Evolutionary conservation across 1,284 basidiomycete genomes (phyloP), one percentile per base, ranked within the genome.

Genomic region (Moesziomyces antarcticus): DNA sequence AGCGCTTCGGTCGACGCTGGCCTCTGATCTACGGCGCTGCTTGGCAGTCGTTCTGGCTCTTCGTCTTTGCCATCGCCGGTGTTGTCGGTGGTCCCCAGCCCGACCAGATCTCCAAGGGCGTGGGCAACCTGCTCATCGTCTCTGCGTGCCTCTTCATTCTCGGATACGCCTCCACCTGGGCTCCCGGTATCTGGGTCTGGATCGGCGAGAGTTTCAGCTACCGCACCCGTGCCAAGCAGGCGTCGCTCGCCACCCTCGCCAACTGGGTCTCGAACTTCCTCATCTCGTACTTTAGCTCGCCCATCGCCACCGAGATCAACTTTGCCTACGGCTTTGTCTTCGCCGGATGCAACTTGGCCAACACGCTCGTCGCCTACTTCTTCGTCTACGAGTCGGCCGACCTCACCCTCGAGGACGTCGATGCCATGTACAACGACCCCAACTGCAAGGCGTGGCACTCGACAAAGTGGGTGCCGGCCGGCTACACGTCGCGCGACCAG

Each of bases 81-180:
- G 91, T 90, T 1, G 89, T 89, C 0, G 87, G 88, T 62, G 86
- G 89, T 68, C 90, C 91, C 0, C 80, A 11, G 3, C 61, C 65
- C 2, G 53, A 58, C 9, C n/a, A 75, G 33, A 72, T 75, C 62
- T 65, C 69, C 13, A 14, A 60, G 9, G 57, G 47, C 24, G 65
- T 75, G 7, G 90, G 90, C 33, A 88, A 87, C 75, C 73, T 92
- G 22, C 90, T 92, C 88, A 92, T 93, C 73, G 88, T 91, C 70
- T 87, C 88, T n/a, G 90, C 91, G 0, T 92, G 90, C 79, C 78
- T 93, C 79, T 92, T 92, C 85, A 92, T 93, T 79, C 83, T 90
- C 33, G 91, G 90, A 14, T 93, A 90, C 79, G 91, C 91, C 2
- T 89, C 87, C 84, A 92, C 91, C 21, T 92, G 91, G 90, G 82